Conservation (phyloP, 73 alveolate genomes). For the Blepharisma japonicum region DNA sequence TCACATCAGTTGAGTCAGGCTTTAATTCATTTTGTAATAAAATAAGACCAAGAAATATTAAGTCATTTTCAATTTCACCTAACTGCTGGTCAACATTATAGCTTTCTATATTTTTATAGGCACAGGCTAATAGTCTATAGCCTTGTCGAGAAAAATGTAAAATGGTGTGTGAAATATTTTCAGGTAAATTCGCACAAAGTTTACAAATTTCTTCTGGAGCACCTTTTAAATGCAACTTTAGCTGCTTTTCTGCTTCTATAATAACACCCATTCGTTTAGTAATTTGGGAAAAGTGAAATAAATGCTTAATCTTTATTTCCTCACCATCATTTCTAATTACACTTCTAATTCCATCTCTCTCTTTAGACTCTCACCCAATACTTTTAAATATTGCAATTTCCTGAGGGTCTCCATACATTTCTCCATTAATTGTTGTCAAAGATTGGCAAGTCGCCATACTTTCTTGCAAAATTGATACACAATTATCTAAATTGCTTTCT, state of each 20-base stretch:
- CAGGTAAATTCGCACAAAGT: conserved; percentile 65
- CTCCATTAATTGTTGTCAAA: conserved; percentile 77
- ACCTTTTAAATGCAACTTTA: conserved; percentile 64
- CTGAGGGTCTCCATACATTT: conserved; percentile 93
- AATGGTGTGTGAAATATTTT: conserved; percentile 50
- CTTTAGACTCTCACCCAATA: conserved; percentile 85
- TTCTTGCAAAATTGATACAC: conserved; percentile 29
- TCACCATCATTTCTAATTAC: conserved; percentile 12
- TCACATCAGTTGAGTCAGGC: conserved; percentile 57
- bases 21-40: conserved; percentile 71
- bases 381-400: conserved; percentile 96
- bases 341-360: conserved; percentile 37
- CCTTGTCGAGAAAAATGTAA: conserved; percentile 74
- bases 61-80: conserved; percentile 48
- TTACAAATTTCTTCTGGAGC: conserved; percentile 73
- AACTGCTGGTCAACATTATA: conserved; percentile 29
- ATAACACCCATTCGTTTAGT: conserved; percentile 89
- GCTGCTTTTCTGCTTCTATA: conserved; percentile 45
- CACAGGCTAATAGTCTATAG: conserved; percentile 77
- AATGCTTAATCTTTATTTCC: conserved; percentile 47
- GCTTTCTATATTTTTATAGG: conserved; percentile 42
- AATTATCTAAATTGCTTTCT: neutral
- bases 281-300: conserved; percentile 83
- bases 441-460: conserved; percentile 89
- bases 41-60: conserved; percentile 69